Percentiles rank a stretch among this genome's conserved stretches.
Evolutionary conservation across 208 protist species (phyloP).

Genomic region (Herpetomonas samuelpessoai): DNA sequence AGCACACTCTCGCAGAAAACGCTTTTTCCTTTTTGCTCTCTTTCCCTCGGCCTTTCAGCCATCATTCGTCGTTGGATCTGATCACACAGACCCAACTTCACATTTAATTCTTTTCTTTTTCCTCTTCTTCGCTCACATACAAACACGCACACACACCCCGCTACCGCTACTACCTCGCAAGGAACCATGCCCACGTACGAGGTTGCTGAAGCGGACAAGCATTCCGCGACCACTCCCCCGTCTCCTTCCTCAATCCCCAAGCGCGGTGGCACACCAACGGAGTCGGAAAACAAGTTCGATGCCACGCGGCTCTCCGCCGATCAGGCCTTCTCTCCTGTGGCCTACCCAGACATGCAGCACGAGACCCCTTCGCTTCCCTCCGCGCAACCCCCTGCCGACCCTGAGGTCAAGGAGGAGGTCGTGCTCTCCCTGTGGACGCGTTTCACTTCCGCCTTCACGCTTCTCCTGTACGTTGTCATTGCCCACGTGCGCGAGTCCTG

Average conservation of each 20-base stretch:
- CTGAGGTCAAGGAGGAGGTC: conserved; percentile 23
- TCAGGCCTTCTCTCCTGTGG: neutral
- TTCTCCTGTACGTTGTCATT: conserved; percentile 47
- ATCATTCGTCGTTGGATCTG: no score
- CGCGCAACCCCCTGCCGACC: conserved; percentile 5
- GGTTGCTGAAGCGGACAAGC: no score
- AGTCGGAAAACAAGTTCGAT: neutral
- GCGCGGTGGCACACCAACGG: no score
- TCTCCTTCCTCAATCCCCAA: no score
- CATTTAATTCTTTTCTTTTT: neutral
- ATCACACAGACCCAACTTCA: no score
- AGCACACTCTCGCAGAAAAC: no score
- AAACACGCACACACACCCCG: neutral
- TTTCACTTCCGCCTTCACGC: conserved; percentile 57
- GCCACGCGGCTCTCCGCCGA: neutral
- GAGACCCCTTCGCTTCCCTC: conserved; percentile 11
- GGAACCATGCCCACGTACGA: neutral
- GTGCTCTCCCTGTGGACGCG: conserved; percentile 34
- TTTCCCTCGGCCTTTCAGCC: neutral
- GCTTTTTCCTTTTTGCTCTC: neutral
- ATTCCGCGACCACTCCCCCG: no score
- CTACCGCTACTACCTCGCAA: no score
- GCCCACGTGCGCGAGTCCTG: conserved; percentile 54
- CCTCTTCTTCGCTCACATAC: neutral
- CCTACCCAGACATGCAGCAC: no score